phyloP scores from a whole-genome alignment of 495 filamentous ascomycete genomes.

The Sporormia fimetaria region DNA sequence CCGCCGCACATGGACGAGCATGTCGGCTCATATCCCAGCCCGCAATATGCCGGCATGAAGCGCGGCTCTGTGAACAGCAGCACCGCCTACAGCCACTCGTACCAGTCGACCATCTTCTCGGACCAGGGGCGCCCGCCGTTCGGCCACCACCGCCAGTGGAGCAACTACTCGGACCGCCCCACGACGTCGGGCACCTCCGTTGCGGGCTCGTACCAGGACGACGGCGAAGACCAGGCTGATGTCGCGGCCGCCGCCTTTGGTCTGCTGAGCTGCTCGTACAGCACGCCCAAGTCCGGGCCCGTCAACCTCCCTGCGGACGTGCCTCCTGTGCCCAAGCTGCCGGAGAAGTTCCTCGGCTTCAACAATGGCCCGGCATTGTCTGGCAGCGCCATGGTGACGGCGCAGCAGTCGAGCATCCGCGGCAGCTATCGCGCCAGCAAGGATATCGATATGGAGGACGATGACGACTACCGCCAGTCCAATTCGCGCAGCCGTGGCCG shows the following conservation, averaged over 20 bases:
- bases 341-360: conserved; percentile 49
- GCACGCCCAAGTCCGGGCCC: conserved; percentile 62
- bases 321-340: conserved; percentile 77
- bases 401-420: conserved; percentile 32
- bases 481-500: conserved; percentile 39
- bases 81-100: conserved; percentile 62
- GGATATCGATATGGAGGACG: conserved; percentile 68
- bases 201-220: conserved; percentile 38
- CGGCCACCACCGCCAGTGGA: conserved; percentile 47
- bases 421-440: conserved; percentile 29
- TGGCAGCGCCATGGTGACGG: conserved; percentile 30
- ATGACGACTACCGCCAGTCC: conserved; percentile 65
- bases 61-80: conserved; percentile 54
- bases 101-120: conserved; percentile 58
- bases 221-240: conserved; percentile 60
- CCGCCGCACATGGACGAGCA: conserved; percentile 49
- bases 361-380: conserved; percentile 36
- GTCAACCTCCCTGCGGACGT: conserved; percentile 61
- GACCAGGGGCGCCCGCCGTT: conserved; percentile 27
- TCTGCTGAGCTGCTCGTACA: conserved; percentile 79
- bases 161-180: conserved; percentile 29
- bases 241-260: conserved; percentile 78
- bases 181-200: conserved; percentile 37
- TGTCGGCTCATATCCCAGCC: conserved; percentile 24
- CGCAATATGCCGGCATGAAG: conserved; percentile 37